Evolutionary conservation across 2,329 filamentous ascomycete species (phyloP).

Genomic region (Chaetomiaceae sp.): DNA sequence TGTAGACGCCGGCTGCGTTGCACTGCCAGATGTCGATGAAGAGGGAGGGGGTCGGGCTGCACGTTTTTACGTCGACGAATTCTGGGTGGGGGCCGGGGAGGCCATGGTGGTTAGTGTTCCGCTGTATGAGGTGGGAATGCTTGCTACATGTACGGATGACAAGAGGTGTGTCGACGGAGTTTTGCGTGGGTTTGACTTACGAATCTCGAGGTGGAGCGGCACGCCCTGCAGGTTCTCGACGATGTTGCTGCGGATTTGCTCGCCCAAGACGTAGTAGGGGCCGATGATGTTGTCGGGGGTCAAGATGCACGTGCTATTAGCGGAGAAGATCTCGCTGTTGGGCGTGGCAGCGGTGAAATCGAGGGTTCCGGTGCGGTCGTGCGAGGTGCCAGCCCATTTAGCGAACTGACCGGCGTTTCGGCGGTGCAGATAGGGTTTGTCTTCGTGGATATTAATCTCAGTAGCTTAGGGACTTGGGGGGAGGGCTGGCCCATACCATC

Average conservation of each 20-base stretch:
- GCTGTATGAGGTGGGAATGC: no score
- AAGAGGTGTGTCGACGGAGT: no score
- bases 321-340: slow-evolving; percentile 31
- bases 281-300: slow-evolving; percentile 41
- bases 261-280: slow-evolving; percentile 43
- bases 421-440: not conserved
- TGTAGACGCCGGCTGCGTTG: slow-evolving; percentile 44
- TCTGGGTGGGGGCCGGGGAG: no score
- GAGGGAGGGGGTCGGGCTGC: slow-evolving; percentile 36
- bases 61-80: slow-evolving; percentile 44
- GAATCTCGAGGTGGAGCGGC: slow-evolving; percentile 40
- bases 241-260: slow-evolving; percentile 39
- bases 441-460: not conserved
- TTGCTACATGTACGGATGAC: no score
- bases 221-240: slow-evolving; percentile 39
- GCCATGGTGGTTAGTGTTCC: no score
- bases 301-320: slow-evolving; percentile 41
- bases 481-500: not conserved
- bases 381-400: not conserved
- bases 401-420: not conserved
- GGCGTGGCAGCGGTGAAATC: not conserved
- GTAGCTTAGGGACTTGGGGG: no score
- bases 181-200: no score
- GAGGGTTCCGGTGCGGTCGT: not conserved
- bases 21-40: slow-evolving; percentile 44